These are phyloP conservation scores for Gymnopus androsaceus DNA, from an alignment of 1,284 basidiomycete genomes.

Conservation along the genomic window DNA sequence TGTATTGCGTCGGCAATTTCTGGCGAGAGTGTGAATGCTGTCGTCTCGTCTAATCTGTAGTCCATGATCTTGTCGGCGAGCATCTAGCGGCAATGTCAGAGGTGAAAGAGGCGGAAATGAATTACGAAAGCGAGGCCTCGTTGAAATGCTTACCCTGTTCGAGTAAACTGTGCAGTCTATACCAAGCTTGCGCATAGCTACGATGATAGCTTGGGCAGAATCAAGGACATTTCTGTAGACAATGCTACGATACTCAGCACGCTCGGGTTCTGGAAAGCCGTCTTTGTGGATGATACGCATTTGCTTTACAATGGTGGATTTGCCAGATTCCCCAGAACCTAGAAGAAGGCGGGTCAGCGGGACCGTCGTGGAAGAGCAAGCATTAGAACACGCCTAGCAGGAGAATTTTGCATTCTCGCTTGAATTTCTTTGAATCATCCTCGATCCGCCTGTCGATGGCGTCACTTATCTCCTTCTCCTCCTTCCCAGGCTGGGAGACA, in stretches of 20 bases:
- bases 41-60: constrained; percentile 48
- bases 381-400: constrained; percentile 70
- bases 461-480: constrained; percentile 67
- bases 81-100: constrained; percentile 29
- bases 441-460: constrained; percentile 74
- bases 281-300: constrained; percentile 99
- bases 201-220: constrained; percentile 86
- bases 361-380: constrained; percentile 9
- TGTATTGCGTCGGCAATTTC: constrained; percentile 80
- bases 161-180: constrained; percentile 78
- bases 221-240: constrained; percentile 89
- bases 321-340: constrained; percentile 81
- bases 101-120: background rate
- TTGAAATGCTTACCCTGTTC: constrained; percentile 61
- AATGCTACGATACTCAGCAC: constrained; percentile 76
- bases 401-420: constrained; percentile 93
- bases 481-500: constrained; percentile 41
- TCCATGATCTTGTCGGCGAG: constrained; percentile 66
- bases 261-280: constrained; percentile 84
- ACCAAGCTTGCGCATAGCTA: constrained; percentile 89
- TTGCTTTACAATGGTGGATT: constrained; percentile 96
- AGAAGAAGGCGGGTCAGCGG: constrained; percentile 5
- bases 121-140: background rate
- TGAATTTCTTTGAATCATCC: constrained; percentile 73
- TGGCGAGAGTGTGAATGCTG: constrained; percentile 50